These are phyloP conservation scores for Chaetomiaceae sp. DNA, from an alignment of 2,329 filamentous ascomycete genomes.

Conservation along the genomic window DNA sequence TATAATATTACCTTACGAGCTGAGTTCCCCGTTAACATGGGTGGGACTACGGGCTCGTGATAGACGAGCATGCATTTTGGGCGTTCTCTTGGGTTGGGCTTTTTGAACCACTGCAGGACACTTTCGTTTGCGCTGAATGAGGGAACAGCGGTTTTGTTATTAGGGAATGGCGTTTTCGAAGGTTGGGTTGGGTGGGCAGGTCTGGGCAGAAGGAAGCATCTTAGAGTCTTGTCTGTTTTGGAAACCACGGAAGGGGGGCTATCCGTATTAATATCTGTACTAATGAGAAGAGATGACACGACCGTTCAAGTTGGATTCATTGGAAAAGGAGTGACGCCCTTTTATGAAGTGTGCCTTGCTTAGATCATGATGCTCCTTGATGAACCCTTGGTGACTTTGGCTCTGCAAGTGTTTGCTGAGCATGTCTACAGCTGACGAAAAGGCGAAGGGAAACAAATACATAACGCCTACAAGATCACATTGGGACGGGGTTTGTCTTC, in stretches of 20 bases:
- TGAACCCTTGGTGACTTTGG: too few species aligned
- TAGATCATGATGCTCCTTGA: too few species aligned
- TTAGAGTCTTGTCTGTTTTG: not conserved
- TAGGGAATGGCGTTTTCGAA: not conserved
- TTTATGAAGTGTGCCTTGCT: not conserved
- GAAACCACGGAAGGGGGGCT: not conserved
- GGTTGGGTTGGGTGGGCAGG: not conserved
- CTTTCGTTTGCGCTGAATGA: not conserved
- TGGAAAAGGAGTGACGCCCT: too few species aligned
- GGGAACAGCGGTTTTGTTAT: not conserved
- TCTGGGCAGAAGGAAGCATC: not conserved
- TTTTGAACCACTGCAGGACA: not conserved
- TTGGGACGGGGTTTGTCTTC: too few species aligned
- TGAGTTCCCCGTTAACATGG: not conserved
- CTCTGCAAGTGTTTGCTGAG: too few species aligned
- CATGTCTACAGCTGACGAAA: too few species aligned
- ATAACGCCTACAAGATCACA: too few species aligned
- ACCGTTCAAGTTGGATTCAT: not conserved
- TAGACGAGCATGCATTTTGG: constrained; percentile 1
- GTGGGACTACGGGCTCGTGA: not conserved
- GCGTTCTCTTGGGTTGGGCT: not conserved
- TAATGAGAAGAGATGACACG: constrained; percentile 1
- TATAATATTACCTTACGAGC: not conserved
- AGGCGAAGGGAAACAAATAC: too few species aligned
- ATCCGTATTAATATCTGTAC: not conserved